Base-by-base conservation (phyloP, 2,329 filamentous ascomycete species). In the Achaetomium macrosporum region DNA sequence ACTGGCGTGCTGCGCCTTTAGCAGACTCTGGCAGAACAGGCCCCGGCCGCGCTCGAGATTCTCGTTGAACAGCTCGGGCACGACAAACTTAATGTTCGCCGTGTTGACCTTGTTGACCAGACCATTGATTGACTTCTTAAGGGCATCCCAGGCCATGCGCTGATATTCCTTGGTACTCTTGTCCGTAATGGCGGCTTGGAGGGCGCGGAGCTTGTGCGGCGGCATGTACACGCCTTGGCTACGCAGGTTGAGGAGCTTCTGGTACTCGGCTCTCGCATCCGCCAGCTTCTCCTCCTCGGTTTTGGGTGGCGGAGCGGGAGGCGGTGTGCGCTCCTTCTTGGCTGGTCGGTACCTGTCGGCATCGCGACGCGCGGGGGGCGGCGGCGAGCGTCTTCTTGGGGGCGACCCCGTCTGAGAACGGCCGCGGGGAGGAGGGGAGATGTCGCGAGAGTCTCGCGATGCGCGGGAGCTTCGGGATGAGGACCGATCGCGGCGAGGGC, bases 51-150 rank as follows among this genome's bases (percentile, higher is more conserved):
- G 85, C 39, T 99, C 78, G 63, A 99, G 72, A 68, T 99, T 99
- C 76, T 99, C 93, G 46, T 84, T 83, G 71, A 99, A 99, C 42
- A 99, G 77, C 72, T 99, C 93, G 1, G 92, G 92, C 20, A 97
- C 90, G 57, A 99, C 96, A 66, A 88, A 82, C 72, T 99, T 97
- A 78, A 99, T 97, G 70, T 99, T 99, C 33, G 88, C 89, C 51
- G 92, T 88, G 71, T 97, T 97, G 76, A 96, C 88, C 76, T 99
- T 99, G 79, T 99, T 99, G 78, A 99, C 96, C 60, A 99, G 75
- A 63, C 93, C 93, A 68, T 99, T 97, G 73, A 99, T 96, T 45
- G 88, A 93, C 76, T 99, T 99, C 76, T 99, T 99, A 65, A 99
- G 75, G 12, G 92, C 92, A 71, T 99, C 93, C 93, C 93, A 99